phyloP scores from a whole-genome alignment of 2,329 filamentous ascomycete species.

The Alternaria sp. region DNA sequence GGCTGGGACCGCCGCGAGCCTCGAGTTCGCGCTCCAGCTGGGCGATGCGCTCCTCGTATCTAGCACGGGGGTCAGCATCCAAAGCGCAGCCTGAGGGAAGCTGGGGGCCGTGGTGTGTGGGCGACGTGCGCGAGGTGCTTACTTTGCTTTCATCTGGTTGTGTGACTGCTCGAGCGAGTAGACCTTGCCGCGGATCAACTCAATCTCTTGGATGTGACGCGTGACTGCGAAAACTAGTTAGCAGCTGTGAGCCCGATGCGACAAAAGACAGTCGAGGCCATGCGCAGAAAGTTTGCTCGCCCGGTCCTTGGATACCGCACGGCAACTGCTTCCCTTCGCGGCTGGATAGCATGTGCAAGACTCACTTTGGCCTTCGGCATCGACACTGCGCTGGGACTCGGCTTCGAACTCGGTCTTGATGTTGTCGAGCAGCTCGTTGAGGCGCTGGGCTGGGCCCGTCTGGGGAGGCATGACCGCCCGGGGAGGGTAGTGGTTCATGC shows the following conservation, averaged over 20 bases:
- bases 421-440: conserved; percentile 91
- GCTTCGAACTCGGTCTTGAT: conserved; percentile 90
- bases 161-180: conserved; percentile 92
- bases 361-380: conserved; percentile 94
- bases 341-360: conserved; percentile 31
- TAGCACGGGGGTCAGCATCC: conserved; percentile 50
- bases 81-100: neutral
- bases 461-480: conserved; percentile 70
- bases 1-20: conserved; percentile 68
- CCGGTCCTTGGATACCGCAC: neutral
- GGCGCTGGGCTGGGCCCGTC: conserved; percentile 70
- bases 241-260: neutral
- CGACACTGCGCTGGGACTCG: conserved; percentile 79
- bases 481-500: conserved; percentile 79
- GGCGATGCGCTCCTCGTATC: conserved; percentile 91
- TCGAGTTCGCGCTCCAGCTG: conserved; percentile 88
- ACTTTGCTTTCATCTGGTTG: conserved; percentile 90
- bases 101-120: neutral
- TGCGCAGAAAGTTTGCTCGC: conserved; percentile 1
- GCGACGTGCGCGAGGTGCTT: conserved; percentile 46
- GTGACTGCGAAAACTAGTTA: conserved; percentile 57
- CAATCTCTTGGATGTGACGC: conserved; percentile 91
- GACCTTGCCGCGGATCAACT: conserved; percentile 90
- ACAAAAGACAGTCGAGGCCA: neutral
- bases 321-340: neutral